Conservation (phyloP, 2,329 filamentous ascomycete species). For the Juglanconis oblonga region DNA sequence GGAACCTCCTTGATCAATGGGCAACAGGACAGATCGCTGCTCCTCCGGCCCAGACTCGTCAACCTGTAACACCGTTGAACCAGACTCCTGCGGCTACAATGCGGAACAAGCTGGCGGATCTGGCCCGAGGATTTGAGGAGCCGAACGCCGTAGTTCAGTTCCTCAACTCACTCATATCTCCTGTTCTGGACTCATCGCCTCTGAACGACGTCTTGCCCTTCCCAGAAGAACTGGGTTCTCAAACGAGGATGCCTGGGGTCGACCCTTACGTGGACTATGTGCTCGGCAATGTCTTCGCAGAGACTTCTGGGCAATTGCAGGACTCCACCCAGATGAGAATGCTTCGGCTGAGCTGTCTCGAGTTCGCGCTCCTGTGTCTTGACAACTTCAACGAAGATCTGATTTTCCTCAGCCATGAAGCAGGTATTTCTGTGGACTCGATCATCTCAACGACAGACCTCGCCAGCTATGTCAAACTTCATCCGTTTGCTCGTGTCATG, state of each 20-base stretch:
- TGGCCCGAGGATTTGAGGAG: conserved; percentile 79
- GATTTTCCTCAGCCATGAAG: conserved; percentile 78
- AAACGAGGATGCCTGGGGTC: conserved; percentile 75
- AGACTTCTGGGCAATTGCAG: conserved; percentile 61
- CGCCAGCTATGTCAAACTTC: conserved; percentile 76
- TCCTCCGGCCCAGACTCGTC: conserved; percentile 24
- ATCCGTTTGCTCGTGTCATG: conserved; percentile 93
- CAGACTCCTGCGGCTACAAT: conserved; percentile 37
- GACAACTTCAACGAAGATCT: conserved; percentile 91
- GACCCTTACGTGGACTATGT: conserved; percentile 92
- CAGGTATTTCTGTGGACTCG: conserved; percentile 70
- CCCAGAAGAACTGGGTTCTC: conserved; percentile 76
- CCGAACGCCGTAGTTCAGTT: conserved; percentile 80
- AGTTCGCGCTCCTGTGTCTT: conserved; percentile 77
- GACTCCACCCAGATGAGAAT: conserved; percentile 69
- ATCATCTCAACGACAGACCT: conserved; percentile 73
- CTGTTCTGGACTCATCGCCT: conserved; percentile 57
- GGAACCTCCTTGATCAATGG: conserved; percentile 78
- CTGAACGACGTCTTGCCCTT: conserved; percentile 79
- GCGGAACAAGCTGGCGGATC: conserved; percentile 68
- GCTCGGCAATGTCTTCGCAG: conserved; percentile 72
- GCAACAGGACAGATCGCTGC: conserved; percentile 57
- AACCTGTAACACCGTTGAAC: conserved; percentile 13
- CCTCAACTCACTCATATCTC: conserved; percentile 67
- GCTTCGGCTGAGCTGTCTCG: conserved; percentile 75